A percentile compares a stretch with the other conserved stretches of the same genome.
These are phyloP conservation scores for Tulasnella sp. DNA, from an alignment of 768 basidiomycete species.

Conservation along the genomic window DNA sequence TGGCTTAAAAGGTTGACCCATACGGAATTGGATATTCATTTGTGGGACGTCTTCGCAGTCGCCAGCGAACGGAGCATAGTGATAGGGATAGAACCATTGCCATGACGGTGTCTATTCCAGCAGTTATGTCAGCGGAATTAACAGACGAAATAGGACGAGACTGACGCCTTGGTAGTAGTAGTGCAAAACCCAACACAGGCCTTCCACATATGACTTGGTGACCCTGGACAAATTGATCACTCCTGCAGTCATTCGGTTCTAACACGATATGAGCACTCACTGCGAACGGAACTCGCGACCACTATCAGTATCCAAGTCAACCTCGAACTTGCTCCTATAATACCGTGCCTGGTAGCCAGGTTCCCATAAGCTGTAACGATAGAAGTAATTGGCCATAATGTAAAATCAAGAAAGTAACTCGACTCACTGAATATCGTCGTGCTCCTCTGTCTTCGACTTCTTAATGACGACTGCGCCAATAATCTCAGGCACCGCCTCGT, in stretches of 20 bases:
- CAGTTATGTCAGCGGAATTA: slow-evolving; percentile 17
- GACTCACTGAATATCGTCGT: slow-evolving; percentile 50
- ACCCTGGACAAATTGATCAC: slow-evolving; percentile 38
- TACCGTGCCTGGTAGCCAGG: slow-evolving; percentile 93
- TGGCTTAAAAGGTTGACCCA: slow-evolving; percentile 86
- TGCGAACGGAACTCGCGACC: slow-evolving; percentile 47
- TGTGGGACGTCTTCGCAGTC: slow-evolving; percentile 75
- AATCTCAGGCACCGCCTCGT: slow-evolving; percentile 51
- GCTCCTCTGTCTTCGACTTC: slow-evolving; percentile 63
- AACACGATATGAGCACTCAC: slow-evolving; percentile 35
- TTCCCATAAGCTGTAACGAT: slow-evolving; percentile 70
- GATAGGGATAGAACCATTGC: slow-evolving; percentile 99
- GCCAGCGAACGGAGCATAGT: slow-evolving; percentile 95
- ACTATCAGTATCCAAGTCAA: slow-evolving; percentile 49
- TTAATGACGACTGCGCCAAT: slow-evolving; percentile 89
- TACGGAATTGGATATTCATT: slow-evolving; percentile 68
- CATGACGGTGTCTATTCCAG: slow-evolving; percentile 68
- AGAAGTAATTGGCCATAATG: slow-evolving; percentile 15
- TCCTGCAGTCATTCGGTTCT: background rate
- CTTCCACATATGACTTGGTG: slow-evolving; percentile 80
- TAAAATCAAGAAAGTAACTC: background rate
- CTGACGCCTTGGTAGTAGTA: slow-evolving; percentile 98
- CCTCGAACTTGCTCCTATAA: slow-evolving; percentile 84
- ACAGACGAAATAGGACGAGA: too few relatives aligned
- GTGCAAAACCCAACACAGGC: slow-evolving; percentile 87